phyloP scores from a whole-genome alignment of 768 basidiomycete species.

The Mycena kentingensis region DNA sequence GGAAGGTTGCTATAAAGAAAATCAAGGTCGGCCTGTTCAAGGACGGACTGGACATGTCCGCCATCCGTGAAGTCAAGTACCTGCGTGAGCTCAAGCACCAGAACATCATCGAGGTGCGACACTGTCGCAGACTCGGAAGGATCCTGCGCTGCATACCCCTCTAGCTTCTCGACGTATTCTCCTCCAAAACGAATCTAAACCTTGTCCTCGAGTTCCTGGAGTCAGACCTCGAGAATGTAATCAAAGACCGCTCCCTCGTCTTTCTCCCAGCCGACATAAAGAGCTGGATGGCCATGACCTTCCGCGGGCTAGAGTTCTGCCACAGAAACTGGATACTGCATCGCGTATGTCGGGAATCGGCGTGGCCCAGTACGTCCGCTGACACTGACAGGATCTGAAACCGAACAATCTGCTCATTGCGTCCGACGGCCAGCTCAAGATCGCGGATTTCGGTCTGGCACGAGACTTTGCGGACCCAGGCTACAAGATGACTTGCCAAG shows the following conservation, averaged over 20 bases:
- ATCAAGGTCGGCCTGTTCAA: constrained; percentile 96
- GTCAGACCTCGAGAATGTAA: constrained; percentile 95
- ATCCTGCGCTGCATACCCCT: background rate
- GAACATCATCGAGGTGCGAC: constrained; percentile 86
- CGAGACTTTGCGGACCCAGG: constrained; percentile 94
- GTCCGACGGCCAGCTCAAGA: constrained; percentile 87
- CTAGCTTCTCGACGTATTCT: constrained; percentile 95
- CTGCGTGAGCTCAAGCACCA: constrained; percentile 91
- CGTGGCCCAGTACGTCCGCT: background rate
- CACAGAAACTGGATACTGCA: constrained; percentile 94
- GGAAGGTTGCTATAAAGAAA: constrained; percentile 97
- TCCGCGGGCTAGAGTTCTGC: constrained; percentile 97
- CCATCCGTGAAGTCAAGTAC: constrained; percentile 97
- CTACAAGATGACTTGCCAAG: constrained; percentile 96
- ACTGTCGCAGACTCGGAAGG: background rate
- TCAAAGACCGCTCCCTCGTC: constrained; percentile 89
- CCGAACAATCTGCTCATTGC: constrained; percentile 98
- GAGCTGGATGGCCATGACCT: constrained; percentile 98
- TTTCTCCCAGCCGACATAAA: constrained; percentile 97
- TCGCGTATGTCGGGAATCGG: constrained; percentile 57
- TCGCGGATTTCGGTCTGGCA: constrained; percentile 98
- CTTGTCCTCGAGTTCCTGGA: constrained; percentile 96
- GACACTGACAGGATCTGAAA: constrained; percentile 78
- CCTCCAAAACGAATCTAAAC: constrained; percentile 93
- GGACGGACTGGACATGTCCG: constrained; percentile 98